phyloP scores from a whole-genome alignment of 23 red algal species.

The Gracilaria vermiculophylla region DNA sequence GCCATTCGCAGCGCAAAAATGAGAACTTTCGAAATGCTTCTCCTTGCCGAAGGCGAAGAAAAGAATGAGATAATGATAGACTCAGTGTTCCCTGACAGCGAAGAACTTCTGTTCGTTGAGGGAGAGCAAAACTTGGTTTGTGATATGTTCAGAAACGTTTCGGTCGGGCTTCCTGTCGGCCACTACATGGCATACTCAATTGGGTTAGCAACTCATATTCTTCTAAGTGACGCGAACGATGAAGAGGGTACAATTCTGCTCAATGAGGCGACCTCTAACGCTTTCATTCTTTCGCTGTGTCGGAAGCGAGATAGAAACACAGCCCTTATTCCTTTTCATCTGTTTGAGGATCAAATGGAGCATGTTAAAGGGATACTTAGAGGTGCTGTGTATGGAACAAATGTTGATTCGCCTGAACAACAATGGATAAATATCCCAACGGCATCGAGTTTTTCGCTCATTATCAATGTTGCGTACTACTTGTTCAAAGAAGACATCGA shows the following conservation, averaged over 20 bases:
- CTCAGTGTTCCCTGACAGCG: background rate
- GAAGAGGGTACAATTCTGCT: background rate
- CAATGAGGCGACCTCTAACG: background rate
- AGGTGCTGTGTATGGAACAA: background rate
- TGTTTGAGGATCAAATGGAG: background rate
- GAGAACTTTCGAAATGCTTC: background rate
- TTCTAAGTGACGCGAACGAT: background rate
- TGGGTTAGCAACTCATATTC: background rate
- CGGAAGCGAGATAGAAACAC: background rate
- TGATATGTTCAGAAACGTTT: background rate
- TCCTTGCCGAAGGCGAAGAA: background rate
- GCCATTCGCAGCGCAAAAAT: background rate
- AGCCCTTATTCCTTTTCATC: background rate
- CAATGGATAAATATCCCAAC: background rate
- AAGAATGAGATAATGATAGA: background rate
- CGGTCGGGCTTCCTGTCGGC: background rate
- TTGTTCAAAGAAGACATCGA: background rate
- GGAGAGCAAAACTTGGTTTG: background rate
- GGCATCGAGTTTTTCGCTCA: background rate
- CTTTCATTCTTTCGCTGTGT: background rate
- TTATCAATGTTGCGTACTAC: background rate
- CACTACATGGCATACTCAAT: background rate
- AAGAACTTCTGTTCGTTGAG: background rate
- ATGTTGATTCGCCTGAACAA: too few relatives aligned
- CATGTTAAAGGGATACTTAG: background rate